Percentiles rank a stretch among this genome's conserved stretches.
phyloP scores from a whole-genome alignment of 2,329 filamentous ascomycete genomes.

The Hymenoscyphus repandus region DNA sequence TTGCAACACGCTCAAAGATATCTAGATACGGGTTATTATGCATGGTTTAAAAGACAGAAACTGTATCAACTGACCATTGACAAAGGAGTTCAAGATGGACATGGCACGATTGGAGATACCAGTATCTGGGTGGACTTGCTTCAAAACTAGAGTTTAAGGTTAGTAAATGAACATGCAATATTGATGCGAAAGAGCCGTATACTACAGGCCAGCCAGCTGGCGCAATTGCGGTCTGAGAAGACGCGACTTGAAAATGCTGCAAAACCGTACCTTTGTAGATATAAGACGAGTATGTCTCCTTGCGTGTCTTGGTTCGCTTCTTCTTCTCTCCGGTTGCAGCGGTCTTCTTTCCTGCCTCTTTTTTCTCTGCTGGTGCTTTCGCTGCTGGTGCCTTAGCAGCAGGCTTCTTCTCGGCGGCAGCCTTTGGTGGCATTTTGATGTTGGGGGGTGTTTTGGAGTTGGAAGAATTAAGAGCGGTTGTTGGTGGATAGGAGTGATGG shows the following conservation, averaged over 20 bases:
- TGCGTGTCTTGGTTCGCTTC: constrained; percentile 99
- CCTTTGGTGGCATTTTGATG: constrained; percentile 96
- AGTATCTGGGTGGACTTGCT: constrained; percentile 99
- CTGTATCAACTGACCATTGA: constrained; percentile 70
- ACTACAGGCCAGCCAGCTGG: constrained; percentile 6
- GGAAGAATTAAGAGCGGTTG: constrained; percentile 12
- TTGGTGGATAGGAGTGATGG: constrained; percentile 25
- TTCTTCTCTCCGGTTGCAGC: constrained; percentile 97
- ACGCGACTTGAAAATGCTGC: constrained; percentile 21
- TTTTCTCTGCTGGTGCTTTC: constrained; percentile 91
- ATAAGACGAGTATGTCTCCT: constrained; percentile 99
- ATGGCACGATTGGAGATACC: constrained; percentile 99
- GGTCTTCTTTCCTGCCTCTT: constrained; percentile 99
- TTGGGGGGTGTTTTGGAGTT: constrained; percentile 18
- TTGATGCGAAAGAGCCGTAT: constrained; percentile 19
- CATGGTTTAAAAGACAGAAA: neutral
- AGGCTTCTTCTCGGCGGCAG: constrained; percentile 92
- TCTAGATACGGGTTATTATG: constrained; percentile 48
- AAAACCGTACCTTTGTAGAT: constrained; percentile 91
- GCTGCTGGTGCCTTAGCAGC: constrained; percentile 89
- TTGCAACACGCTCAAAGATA: constrained; percentile 98
- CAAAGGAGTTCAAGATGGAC: constrained; percentile 99
- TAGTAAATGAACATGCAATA: constrained; percentile 31
- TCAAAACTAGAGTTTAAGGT: constrained; percentile 65
- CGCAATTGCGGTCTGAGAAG: constrained; percentile 16